A percentile compares a stretch with the other conserved stretches of the same genome.
These are phyloP conservation scores for Dalbergia cultrata DNA, from an alignment of 306 rosid genomes.

Conservation along the genomic window DNA sequence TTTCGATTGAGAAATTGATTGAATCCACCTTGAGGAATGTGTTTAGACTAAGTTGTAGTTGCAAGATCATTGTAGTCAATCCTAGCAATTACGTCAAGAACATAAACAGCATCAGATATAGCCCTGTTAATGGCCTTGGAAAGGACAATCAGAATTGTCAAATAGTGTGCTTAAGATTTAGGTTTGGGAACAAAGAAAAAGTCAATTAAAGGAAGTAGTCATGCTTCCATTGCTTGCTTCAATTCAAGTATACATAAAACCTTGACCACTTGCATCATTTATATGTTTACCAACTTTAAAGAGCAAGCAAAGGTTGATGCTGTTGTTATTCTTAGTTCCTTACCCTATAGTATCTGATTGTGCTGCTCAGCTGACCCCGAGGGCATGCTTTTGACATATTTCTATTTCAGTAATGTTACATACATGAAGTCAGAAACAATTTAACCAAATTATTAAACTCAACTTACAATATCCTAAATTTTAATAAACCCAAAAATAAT, in stretches of 20 bases:
- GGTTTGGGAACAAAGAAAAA: not conserved
- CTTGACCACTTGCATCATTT: not conserved
- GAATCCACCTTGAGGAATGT: slow-evolving; percentile 59
- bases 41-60: slow-evolving; percentile 31
- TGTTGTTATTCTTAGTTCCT: not conserved
- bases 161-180: not conserved
- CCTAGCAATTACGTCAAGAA: slow-evolving; percentile 67
- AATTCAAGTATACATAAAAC: not conserved
- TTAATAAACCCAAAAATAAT: no score
- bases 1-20: slow-evolving; percentile 37
- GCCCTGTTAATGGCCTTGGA: slow-evolving; percentile 58
- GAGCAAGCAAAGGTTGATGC: not conserved
- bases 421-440: no score
- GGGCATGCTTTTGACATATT: no score
- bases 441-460: no score
- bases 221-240: not conserved
- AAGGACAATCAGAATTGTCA: not conserved
- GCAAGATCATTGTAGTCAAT: slow-evolving; percentile 52
- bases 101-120: slow-evolving; percentile 55
- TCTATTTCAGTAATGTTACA: no score
- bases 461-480: no score
- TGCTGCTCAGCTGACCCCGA: no score
- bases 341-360: slow-evolving; percentile 70
- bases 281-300: not conserved
- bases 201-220: not conserved